A percentile compares a stretch with the other conserved stretches of the same genome.
Evolutionary conservation across 352 stramenopile genomes (phyloP).

Genomic region (Phytopythium boreale): DNA sequence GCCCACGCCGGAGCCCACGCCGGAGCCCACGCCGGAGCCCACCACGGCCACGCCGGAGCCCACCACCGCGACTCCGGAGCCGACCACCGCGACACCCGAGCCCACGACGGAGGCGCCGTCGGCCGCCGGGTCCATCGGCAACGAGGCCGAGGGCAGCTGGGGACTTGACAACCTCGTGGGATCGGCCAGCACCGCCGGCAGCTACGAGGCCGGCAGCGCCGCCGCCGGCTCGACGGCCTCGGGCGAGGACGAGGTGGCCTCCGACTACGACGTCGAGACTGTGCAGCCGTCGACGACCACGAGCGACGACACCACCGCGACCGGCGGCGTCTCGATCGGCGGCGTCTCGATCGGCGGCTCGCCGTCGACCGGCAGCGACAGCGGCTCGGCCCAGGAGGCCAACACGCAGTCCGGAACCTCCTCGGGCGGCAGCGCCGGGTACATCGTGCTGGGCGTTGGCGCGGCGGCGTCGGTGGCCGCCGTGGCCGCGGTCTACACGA

Average conservation of each 20-base stretch:
- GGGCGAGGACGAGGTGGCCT: slow-evolving; percentile 4
- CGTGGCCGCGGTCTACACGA: slow-evolving; percentile 38
- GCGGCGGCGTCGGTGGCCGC: slow-evolving; percentile 25
- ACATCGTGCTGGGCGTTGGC: slow-evolving; percentile 18
- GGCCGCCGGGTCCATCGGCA: background rate
- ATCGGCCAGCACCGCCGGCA: background rate
- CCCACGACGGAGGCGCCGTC: slow-evolving; percentile 11
- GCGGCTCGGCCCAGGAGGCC: slow-evolving; percentile 18
- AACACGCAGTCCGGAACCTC: slow-evolving; percentile 32
- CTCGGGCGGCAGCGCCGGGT: slow-evolving; percentile 5
- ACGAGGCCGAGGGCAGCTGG: slow-evolving; percentile 13
- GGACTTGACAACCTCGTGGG: slow-evolving; percentile 8
- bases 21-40: slow-evolving; percentile 8
- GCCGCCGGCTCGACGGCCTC: slow-evolving; percentile 4
- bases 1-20: slow-evolving; percentile 11
- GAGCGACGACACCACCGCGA: slow-evolving; percentile 12
- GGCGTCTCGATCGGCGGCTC: slow-evolving; percentile 5
- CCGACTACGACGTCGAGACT: slow-evolving; percentile 8
- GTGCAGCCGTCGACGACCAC: background rate
- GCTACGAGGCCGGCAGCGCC: background rate
- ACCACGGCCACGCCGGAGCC: slow-evolving; percentile 11
- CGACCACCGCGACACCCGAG: slow-evolving; percentile 5
- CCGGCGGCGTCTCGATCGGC: slow-evolving; percentile 6
- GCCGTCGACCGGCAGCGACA: slow-evolving; percentile 10
- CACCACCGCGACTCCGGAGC: slow-evolving; percentile 12